phyloP scores from a whole-genome alignment of 805 yeast species.

The Saccharomycopsis sp. region DNA sequence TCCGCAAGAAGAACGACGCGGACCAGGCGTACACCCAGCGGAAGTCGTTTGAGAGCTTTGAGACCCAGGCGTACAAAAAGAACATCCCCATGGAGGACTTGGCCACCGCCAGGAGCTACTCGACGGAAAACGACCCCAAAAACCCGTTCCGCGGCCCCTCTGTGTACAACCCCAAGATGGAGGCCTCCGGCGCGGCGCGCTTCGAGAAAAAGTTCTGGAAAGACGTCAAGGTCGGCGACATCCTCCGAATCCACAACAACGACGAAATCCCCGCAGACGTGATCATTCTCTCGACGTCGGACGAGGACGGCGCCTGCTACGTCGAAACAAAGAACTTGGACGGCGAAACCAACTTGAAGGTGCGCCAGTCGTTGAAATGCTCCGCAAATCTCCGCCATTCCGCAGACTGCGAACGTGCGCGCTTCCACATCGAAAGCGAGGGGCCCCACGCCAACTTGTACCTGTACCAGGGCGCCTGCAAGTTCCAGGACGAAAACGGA shows the following conservation, averaged over 20 bases:
- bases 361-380: conserved; percentile 64
- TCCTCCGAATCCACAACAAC: conserved; percentile 60
- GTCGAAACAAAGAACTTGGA: conserved; percentile 78
- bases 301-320: conserved; percentile 62
- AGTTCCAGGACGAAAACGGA: conserved; percentile 32
- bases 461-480: conserved; percentile 66
- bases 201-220: conserved; percentile 31
- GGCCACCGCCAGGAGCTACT: conserved; percentile 25
- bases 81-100: conserved; percentile 27
- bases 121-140: conserved; percentile 24
- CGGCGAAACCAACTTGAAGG: conserved; percentile 75
- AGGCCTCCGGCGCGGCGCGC: conserved; percentile 36
- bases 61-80: conserved; percentile 23
- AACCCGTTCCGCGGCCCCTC: conserved; percentile 23
- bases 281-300: conserved; percentile 57
- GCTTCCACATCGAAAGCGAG: conserved; percentile 71
- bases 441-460: conserved; percentile 79
- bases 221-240: conserved; percentile 62
- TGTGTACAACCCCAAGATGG: conserved; percentile 28
- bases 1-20: conserved; percentile 25
- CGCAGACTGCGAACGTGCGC: conserved; percentile 42
- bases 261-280: conserved; percentile 80
- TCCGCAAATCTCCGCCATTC: conserved; percentile 43
- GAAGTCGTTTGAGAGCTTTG: conserved; percentile 35
- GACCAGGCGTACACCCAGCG: conserved; percentile 28